These are phyloP conservation scores for Bathelium albidoporum DNA, from an alignment of 495 filamentous ascomycete genomes.

Conservation along the genomic window DNA sequence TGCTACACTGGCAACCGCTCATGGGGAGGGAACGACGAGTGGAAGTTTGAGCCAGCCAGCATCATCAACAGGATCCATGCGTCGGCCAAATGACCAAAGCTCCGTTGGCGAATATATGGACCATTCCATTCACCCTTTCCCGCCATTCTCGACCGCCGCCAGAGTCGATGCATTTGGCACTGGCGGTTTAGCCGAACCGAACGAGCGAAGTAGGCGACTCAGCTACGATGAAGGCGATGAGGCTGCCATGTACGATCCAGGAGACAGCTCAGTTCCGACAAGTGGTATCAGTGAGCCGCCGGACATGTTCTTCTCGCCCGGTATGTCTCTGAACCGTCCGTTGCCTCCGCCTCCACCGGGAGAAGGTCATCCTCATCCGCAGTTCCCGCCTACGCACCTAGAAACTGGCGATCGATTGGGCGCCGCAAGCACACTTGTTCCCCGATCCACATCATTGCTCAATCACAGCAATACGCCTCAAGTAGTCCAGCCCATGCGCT, in stretches of 20 bases:
- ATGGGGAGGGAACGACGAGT: slow-evolving; percentile 14
- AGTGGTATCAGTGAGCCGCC: slow-evolving; percentile 48
- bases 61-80: slow-evolving; percentile 28
- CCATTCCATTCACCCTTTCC: slow-evolving; percentile 48
- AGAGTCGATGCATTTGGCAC: slow-evolving; percentile 74
- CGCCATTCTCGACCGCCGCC: slow-evolving; percentile 42
- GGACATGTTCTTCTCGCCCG: slow-evolving; percentile 91
- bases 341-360: slow-evolving; percentile 65
- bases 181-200: slow-evolving; percentile 70
- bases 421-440: slow-evolving; percentile 38
- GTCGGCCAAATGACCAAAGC: slow-evolving; percentile 16
- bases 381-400: slow-evolving; percentile 11
- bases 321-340: slow-evolving; percentile 53
- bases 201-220: slow-evolving; percentile 51
- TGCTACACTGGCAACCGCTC: slow-evolving; percentile 17
- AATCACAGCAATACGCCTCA: slow-evolving; percentile 72
- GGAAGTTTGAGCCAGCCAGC: slow-evolving; percentile 22
- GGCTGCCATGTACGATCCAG: slow-evolving; percentile 40
- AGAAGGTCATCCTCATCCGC: slow-evolving; percentile 14
- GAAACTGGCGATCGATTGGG: slow-evolving; percentile 1
- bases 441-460: slow-evolving; percentile 76
- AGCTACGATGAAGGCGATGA: slow-evolving; percentile 97
- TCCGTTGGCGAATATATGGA: slow-evolving; percentile 24
- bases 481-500: slow-evolving; percentile 71
- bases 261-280: slow-evolving; percentile 38